phyloP scores from a whole-genome alignment of 163 green algal genomes.

The Volvox carteri region DNA sequence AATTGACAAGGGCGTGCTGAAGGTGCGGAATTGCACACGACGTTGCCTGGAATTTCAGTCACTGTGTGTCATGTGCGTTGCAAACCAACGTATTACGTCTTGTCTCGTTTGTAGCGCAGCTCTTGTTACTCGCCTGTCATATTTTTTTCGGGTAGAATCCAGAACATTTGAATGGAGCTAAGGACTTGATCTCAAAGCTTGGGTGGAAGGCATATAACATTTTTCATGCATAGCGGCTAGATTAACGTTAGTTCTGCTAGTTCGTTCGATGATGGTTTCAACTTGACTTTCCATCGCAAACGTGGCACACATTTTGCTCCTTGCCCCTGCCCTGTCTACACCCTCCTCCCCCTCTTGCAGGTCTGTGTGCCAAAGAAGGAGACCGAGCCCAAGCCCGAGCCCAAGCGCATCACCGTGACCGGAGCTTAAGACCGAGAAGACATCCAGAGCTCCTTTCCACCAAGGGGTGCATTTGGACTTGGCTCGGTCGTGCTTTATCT shows the following conservation, averaged over 20 bases:
- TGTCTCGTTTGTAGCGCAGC: too few species aligned
- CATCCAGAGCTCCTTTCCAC: too few species aligned
- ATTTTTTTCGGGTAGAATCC: background rate
- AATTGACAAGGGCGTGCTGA: slow-evolving; percentile 51
- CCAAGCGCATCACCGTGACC: slow-evolving; percentile 50
- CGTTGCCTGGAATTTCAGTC: background rate
- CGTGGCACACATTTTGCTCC: background rate
- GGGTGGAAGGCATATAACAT: too few species aligned
- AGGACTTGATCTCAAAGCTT: too few species aligned
- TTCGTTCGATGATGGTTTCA: background rate
- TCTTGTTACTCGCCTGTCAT: too few species aligned
- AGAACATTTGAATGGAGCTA: background rate
- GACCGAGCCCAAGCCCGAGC: slow-evolving; percentile 36
- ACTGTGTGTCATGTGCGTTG: too few species aligned
- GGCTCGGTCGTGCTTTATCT: too few species aligned
- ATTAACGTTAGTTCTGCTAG: background rate
- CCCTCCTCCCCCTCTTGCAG: background rate
- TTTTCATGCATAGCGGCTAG: too few species aligned
- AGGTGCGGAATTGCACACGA: slow-evolving; percentile 14
- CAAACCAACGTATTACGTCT: too few species aligned
- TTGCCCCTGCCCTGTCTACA: background rate
- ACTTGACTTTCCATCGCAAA: background rate
- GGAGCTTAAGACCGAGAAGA: too few species aligned
- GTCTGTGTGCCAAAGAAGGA: slow-evolving; percentile 49
- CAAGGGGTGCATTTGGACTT: too few species aligned